Evolutionary conservation across 2,329 filamentous ascomycete genomes (phyloP), one percentile per base, ranked within the genome.

Genomic region (Diaporthe velutina): DNA sequence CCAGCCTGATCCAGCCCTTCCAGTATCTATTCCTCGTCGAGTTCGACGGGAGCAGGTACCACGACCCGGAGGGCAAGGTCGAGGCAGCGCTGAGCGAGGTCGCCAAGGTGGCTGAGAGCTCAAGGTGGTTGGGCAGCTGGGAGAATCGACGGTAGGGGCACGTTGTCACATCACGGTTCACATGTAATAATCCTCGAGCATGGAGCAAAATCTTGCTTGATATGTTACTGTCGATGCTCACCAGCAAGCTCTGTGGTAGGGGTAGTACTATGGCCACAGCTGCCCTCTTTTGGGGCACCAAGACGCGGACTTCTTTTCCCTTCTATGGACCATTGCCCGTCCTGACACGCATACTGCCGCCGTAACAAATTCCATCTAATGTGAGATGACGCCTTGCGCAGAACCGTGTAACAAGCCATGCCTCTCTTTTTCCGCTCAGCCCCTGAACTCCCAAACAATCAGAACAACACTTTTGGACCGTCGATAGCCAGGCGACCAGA

Each of bases 1-100:
- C 96, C 7, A 95, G 94, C 79, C 89, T 94, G 73, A 86, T 89
- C 52, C 85, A 87, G 78, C 91, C 93, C 28, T 98, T 98, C 90
- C 92, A 97, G 82, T 98, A 98, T 84, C 90, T 98, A 50, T 98
- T 98, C 85, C 96, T 98, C 81, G 92, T 98, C 40, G 96, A 98
- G 86, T 95, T 98, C 79, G 90, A 93, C 82, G 93, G 93, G 1
- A 88, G 91, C 81, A 85, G 84, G 78, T 79, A 82, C 73, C 82
- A 84, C 66, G 90, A 91, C 78, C 86, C 87, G 2, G 86, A 88
- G 70, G 89, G 88, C 4, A 86, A 87, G 76, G 92, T 95, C 22
- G 87, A 90, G 74, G 84, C 83, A 30, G 93, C 91, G 35, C 83
- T 96, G 81, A 85, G 85, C 68, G 89, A 89, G 77, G 86, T 95